These are phyloP conservation scores for Posidonia australis DNA, from an alignment of 106 monocot genomes.

Conservation along the genomic window DNA sequence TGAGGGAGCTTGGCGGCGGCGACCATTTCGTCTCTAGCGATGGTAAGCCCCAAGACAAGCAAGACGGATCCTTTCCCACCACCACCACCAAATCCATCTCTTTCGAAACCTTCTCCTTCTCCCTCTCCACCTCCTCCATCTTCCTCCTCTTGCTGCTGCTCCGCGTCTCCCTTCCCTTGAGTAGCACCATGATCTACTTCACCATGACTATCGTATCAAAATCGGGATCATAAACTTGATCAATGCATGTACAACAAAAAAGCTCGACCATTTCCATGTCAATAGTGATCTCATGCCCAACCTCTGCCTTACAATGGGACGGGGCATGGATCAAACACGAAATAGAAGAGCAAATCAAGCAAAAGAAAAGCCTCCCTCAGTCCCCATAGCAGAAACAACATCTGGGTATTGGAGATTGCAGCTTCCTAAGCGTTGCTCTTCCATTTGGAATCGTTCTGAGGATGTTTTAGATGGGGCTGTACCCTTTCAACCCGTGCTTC, in stretches of 20 bases:
- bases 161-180: not conserved
- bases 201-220: slow-evolving; percentile 29
- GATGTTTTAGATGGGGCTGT: slow-evolving; percentile 19
- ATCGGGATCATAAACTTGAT: slow-evolving; percentile 54
- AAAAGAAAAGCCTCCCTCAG: slow-evolving; percentile 24
- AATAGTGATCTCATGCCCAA: slow-evolving; percentile 41
- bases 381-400: slow-evolving; percentile 17
- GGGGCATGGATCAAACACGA: slow-evolving; percentile 31
- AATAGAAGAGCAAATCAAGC: slow-evolving; percentile 37
- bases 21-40: no score
- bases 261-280: slow-evolving; percentile 54
- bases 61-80: not conserved
- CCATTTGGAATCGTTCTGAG: slow-evolving; percentile 13
- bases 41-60: slow-evolving; percentile 29
- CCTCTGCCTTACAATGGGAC: slow-evolving; percentile 12
- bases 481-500: slow-evolving; percentile 23
- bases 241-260: slow-evolving; percentile 47
- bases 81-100: not conserved
- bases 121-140: not conserved
- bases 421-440: slow-evolving; percentile 2
- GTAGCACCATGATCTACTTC: slow-evolving; percentile 15
- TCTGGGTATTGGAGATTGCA: slow-evolving; percentile 13
- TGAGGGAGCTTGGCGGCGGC: no score
- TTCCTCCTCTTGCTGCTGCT: slow-evolving; percentile 10
- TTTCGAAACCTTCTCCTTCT: not conserved